phyloP scores from a whole-genome alignment of 2,329 filamentous ascomycete species.

The Leptographium procerum region DNA sequence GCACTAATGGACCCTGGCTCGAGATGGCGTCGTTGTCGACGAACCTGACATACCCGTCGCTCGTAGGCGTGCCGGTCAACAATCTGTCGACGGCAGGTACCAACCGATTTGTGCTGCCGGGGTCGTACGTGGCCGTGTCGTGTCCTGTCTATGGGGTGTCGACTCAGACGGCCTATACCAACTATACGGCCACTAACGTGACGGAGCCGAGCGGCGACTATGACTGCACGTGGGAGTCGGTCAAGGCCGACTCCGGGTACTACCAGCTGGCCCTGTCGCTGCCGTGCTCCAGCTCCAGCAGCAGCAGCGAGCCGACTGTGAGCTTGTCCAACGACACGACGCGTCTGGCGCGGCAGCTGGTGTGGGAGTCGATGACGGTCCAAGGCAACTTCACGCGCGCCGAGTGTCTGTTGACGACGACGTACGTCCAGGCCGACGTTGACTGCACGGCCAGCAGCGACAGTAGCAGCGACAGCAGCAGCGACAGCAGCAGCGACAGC shows the following conservation, averaged over 20 bases:
- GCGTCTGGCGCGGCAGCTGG: conserved; percentile 2
- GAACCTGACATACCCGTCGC: conserved; percentile 6
- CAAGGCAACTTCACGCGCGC: conserved; percentile 1
- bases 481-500: neutral
- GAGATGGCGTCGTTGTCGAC: neutral
- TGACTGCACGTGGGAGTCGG: conserved; percentile 2
- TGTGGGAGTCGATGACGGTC: conserved; percentile 5
- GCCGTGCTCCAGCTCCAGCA: neutral
- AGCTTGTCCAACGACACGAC: neutral
- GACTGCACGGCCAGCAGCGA: neutral
- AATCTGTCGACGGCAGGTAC: neutral
- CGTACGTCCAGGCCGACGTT: neutral
- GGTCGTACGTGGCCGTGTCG: conserved; percentile 4
- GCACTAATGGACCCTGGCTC: neutral
- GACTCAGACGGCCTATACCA: neutral
- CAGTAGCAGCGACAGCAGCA: neutral
- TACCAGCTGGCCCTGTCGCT: conserved; percentile 1
- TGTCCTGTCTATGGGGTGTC: neutral
- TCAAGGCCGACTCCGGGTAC: neutral
- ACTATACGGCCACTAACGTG: neutral
- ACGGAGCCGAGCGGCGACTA: neutral
- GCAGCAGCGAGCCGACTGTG: fast-evolving
- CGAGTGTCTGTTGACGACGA: neutral
- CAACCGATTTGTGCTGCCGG: neutral
- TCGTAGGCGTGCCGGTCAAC: conserved; percentile 4